phyloP scores from a whole-genome alignment of 306 rosid genomes.

The Quercus mongolica region DNA sequence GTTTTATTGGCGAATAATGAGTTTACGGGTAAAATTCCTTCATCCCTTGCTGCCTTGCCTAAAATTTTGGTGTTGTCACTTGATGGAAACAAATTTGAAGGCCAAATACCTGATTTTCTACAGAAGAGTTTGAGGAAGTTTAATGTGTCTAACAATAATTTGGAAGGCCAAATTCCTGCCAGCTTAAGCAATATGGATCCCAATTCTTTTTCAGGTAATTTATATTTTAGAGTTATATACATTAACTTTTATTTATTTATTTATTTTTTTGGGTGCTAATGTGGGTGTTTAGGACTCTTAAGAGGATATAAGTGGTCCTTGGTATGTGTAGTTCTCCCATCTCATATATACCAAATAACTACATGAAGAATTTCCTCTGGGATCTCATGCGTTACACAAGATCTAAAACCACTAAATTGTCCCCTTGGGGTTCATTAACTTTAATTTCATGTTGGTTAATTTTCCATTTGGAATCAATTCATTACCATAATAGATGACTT shows the following conservation, averaged over 20 bases:
- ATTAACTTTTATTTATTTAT: background rate
- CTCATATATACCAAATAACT: too few species aligned
- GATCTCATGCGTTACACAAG: too few species aligned
- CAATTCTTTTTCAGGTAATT: slow-evolving; percentile 46
- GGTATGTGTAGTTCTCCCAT: too few species aligned
- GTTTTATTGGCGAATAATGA: slow-evolving; percentile 49
- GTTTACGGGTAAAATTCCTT: slow-evolving; percentile 65
- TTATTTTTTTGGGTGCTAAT: too few species aligned
- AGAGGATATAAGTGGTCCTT: too few species aligned
- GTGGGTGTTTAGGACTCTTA: too few species aligned
- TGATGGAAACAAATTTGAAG: slow-evolving; percentile 71
- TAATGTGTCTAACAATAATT: slow-evolving; percentile 53
- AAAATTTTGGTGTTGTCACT: slow-evolving; percentile 47
- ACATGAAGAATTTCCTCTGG: too few species aligned
- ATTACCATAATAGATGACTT: background rate
- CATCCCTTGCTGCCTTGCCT: slow-evolving; percentile 56
- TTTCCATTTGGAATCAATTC: background rate
- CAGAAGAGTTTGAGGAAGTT: slow-evolving; percentile 30
- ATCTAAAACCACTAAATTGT: too few species aligned
- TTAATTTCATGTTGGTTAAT: background rate
- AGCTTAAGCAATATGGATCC: slow-evolving; percentile 37
- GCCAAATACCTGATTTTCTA: slow-evolving; percentile 56
- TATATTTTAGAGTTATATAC: too few species aligned
- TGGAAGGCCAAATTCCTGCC: slow-evolving; percentile 74
- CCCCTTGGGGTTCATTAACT: too few species aligned